A percentile compares a stretch with the other conserved stretches of the same genome.
phyloP scores from a whole-genome alignment of 768 basidiomycete genomes.

The Rhizopogon vesiculosus region DNA sequence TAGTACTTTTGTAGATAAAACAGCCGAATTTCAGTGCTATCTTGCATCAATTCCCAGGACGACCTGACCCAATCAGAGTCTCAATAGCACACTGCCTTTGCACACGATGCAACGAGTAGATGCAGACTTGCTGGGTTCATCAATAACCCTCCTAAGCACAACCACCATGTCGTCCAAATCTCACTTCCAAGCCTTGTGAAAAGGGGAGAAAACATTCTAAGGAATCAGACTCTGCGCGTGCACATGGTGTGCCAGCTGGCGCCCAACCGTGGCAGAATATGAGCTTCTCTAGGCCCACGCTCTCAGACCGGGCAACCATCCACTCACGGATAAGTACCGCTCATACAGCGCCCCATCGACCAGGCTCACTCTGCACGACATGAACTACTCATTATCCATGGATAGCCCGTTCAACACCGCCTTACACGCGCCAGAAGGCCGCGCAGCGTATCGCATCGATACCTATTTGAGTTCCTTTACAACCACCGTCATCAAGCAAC shows the following conservation, averaged over 20 bases:
- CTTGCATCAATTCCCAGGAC: not conserved
- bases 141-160: not conserved
- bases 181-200: not conserved
- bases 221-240: conserved; percentile 3
- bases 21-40: not conserved
- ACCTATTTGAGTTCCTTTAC: conserved; percentile 12
- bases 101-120: conserved; percentile 8
- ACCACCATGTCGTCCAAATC: not conserved
- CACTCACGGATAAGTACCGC: conserved; percentile 2
- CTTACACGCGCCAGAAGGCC: conserved; percentile 25
- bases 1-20: not conserved
- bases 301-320: conserved; percentile 12
- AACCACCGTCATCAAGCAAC: conserved; percentile 20
- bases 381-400: conserved; percentile 27
- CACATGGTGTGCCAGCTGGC: conserved; percentile 9
- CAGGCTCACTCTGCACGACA: conserved; percentile 1
- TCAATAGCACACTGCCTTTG: conserved; percentile 24
- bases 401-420: conserved; percentile 29
- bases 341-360: conserved; percentile 8
- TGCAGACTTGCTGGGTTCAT: conserved; percentile 12
- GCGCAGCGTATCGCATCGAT: conserved; percentile 24
- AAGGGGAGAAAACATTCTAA: not conserved
- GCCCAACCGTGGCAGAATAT: conserved; percentile 30
- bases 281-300: conserved; percentile 25
- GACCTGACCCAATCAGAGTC: conserved; percentile 17